Percentiles rank a stretch among this genome's conserved stretches.
Evolutionary conservation across 345 rosid species (phyloP).

Genomic region (Mallotus nudiflorus): DNA sequence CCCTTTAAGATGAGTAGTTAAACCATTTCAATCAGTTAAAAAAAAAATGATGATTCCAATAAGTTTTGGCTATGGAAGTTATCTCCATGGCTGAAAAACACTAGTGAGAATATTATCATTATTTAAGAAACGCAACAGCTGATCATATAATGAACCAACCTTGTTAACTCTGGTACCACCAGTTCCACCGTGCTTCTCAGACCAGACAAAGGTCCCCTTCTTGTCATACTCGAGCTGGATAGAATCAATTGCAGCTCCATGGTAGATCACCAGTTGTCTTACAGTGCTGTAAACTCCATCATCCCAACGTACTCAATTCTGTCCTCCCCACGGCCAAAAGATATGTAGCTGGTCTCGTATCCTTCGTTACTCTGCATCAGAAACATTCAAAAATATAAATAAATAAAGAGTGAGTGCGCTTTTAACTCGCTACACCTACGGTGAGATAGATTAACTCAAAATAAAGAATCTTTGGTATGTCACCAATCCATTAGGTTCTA

Average conservation of each 20-base stretch:
- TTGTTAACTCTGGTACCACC: slow-evolving; percentile 17
- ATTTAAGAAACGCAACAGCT: no score
- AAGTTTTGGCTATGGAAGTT: no score
- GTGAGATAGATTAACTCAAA: no score
- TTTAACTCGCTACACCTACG: no score
- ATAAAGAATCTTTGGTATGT: neutral
- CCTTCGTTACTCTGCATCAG: slow-evolving; percentile 13
- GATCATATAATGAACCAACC: slow-evolving; percentile 12
- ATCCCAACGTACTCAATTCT: slow-evolving; percentile 24
- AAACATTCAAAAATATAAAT: no score
- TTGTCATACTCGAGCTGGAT: slow-evolving; percentile 29
- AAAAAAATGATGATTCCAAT: no score
- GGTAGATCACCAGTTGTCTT: slow-evolving; percentile 23
- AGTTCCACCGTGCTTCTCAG: slow-evolving; percentile 33
- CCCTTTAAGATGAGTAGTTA: no score
- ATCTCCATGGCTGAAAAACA: no score
- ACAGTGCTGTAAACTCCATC: slow-evolving; percentile 24
- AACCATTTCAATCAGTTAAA: no score
- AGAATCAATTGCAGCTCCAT: slow-evolving; percentile 31
- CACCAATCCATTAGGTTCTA: slow-evolving; percentile 7
- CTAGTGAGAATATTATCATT: no score
- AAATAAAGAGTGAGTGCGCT: no score
- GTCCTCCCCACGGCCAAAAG: slow-evolving; percentile 39
- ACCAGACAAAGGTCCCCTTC: slow-evolving; percentile 28
- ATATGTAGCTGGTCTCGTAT: neutral